phyloP scores from a whole-genome alignment of 78 protist species.

The Blattamonas nauphoetae region DNA sequence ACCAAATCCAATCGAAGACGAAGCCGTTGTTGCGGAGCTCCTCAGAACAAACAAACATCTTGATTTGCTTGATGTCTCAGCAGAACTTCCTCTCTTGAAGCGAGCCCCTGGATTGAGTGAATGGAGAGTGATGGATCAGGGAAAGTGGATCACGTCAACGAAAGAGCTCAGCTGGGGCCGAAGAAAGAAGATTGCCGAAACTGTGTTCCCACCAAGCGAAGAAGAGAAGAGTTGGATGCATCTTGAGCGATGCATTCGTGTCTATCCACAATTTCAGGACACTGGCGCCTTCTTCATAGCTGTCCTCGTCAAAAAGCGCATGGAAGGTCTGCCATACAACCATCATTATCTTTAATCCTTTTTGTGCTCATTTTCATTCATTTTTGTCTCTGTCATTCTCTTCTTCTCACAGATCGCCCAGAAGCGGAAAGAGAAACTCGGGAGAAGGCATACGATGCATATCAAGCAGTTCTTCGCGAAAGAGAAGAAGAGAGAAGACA shows the following conservation, averaged over 20 bases:
- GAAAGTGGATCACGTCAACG: neutral
- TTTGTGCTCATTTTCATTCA: neutral
- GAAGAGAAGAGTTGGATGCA: slow-evolving; percentile 30
- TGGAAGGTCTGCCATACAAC: neutral
- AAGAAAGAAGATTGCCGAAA: neutral
- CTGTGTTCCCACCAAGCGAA: slow-evolving; percentile 51
- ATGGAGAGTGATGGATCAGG: slow-evolving; percentile 48
- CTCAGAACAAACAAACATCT: slow-evolving; percentile 33
- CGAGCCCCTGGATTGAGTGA: slow-evolving; percentile 50
- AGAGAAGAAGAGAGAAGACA: neutral
- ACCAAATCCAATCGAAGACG: slow-evolving; percentile 91
- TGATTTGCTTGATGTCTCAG: slow-evolving; percentile 55
- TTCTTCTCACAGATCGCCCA: neutral
- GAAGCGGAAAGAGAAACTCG: neutral
- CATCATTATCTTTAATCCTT: neutral
- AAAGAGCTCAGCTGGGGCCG: neutral
- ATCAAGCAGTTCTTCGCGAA: neutral
- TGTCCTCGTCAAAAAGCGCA: slow-evolving; percentile 36
- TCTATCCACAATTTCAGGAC: slow-evolving; percentile 83
- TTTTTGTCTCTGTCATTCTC: neutral
- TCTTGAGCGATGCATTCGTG: slow-evolving; percentile 64
- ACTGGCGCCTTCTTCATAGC: slow-evolving; percentile 96
- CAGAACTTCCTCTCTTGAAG: slow-evolving; percentile 40
- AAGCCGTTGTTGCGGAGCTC: slow-evolving; percentile 81
- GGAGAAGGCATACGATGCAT: neutral